A percentile compares a stretch with the other conserved stretches of the same genome.
phyloP scores from a whole-genome alignment of 441 rosid species.

The Adansonia grandidieri region DNA sequence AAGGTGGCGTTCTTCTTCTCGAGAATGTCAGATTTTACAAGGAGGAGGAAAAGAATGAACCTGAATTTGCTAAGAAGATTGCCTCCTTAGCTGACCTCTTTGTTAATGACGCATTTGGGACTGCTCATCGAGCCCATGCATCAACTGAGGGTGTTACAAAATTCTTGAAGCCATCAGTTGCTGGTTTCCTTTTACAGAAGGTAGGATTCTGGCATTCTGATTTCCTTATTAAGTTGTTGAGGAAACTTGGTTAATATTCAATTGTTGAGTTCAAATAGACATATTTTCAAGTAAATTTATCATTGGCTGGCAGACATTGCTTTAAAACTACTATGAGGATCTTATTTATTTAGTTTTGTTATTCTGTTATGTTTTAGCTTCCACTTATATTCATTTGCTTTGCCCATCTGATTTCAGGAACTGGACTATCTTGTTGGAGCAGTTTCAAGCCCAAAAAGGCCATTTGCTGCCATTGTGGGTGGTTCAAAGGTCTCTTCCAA shows the following conservation, averaged over 20 bases:
- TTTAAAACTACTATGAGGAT: neutral
- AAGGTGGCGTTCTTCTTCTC: constrained; percentile 87
- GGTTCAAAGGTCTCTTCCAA: constrained; percentile 94
- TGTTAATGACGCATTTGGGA: constrained; percentile 95
- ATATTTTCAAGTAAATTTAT: neutral
- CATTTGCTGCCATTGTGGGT: constrained; percentile 91
- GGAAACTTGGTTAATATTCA: neutral
- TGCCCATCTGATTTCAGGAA: constrained; percentile 49
- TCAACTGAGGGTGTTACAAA: constrained; percentile 94
- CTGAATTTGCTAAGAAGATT: constrained; percentile 92
- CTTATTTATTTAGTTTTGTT: neutral
- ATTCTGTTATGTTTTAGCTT: neutral
- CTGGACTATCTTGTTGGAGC: constrained; percentile 93
- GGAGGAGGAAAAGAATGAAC: constrained; percentile 97
- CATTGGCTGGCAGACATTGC: neutral
- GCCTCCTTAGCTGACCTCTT: constrained; percentile 84
- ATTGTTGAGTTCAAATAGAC: constrained; percentile 12
- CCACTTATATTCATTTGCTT: neutral
- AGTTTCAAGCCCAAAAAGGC: constrained; percentile 82
- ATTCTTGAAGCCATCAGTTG: constrained; percentile 90
- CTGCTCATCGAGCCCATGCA: constrained; percentile 95
- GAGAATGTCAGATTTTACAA: constrained; percentile 93
- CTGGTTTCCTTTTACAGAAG: constrained; percentile 96
- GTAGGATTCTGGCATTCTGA: constrained; percentile 35
- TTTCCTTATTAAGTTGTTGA: neutral